Evolutionary conservation across 495 filamentous ascomycete genomes (phyloP).

Genomic region (Aspergillus steynii): DNA sequence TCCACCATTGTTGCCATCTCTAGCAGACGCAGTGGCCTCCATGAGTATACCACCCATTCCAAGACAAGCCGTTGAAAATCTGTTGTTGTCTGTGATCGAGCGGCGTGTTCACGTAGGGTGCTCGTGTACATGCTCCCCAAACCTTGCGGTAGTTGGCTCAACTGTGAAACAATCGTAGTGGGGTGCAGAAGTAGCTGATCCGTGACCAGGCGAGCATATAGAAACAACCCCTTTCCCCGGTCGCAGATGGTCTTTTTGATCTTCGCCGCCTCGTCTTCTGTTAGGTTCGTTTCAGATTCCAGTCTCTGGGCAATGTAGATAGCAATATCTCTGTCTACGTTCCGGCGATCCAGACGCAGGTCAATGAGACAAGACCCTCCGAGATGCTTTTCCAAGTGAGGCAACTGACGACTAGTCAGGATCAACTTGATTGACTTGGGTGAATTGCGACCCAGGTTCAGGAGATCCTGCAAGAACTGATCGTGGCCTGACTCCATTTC

Average conservation of each 20-base stretch:
- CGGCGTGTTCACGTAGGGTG: conserved; percentile 43
- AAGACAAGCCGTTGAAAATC: conserved; percentile 44
- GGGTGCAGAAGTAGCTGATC: conserved; percentile 32
- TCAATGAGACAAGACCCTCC: conserved; percentile 16
- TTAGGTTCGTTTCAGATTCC: conserved; percentile 1
- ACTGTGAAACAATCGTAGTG: not conserved
- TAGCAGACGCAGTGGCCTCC: conserved; percentile 49
- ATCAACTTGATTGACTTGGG: conserved; percentile 42
- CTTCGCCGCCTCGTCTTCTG: not conserved
- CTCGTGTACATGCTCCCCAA: conserved; percentile 47
- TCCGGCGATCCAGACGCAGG: conserved; percentile 31
- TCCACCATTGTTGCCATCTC: conserved; percentile 45
- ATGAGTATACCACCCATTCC: conserved; percentile 47
- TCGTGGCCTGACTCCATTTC: conserved; percentile 42
- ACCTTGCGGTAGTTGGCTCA: conserved; percentile 29
- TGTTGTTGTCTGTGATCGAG: conserved; percentile 28
- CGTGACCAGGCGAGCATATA: conserved; percentile 45
- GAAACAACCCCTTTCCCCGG: conserved; percentile 5
- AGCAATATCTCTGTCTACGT: conserved; percentile 40
- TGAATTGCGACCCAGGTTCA: conserved; percentile 31
- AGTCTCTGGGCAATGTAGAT: conserved; percentile 33
- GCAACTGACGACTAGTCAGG: conserved; percentile 42
- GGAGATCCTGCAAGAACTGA: conserved; percentile 32
- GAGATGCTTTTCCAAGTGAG: conserved; percentile 13
- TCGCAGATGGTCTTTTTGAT: not conserved